phyloP scores from a whole-genome alignment of 257 asterid genomes.

The Orobanche coerulescens region DNA sequence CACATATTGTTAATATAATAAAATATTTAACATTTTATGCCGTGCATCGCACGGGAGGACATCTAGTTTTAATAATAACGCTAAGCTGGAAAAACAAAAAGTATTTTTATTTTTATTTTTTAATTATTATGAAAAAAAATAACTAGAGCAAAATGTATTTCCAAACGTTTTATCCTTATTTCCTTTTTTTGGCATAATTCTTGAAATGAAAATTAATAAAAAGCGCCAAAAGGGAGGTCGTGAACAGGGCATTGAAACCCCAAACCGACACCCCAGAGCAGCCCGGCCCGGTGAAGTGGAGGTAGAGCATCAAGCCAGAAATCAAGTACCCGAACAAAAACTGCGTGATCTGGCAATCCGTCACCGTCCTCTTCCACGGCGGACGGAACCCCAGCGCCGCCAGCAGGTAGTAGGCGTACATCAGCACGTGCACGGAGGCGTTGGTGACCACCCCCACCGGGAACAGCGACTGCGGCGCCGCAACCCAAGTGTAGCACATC shows the following conservation, averaged over 20 bases:
- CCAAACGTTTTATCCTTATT: no score
- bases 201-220: constrained; percentile 48
- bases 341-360: constrained; percentile 57
- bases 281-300: constrained; percentile 49
- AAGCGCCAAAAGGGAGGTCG: constrained; percentile 49
- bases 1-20: no score
- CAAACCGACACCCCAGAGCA: constrained; percentile 54
- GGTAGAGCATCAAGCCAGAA: constrained; percentile 44
- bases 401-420: constrained; percentile 60
- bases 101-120: no score
- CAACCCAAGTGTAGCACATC: constrained; percentile 55
- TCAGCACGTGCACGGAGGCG: constrained; percentile 57
- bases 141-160: no score
- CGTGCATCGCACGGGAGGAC: no score
- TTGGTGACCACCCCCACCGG: constrained; percentile 58
- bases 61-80: no score
- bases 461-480: constrained; percentile 45
- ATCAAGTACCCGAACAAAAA: constrained; percentile 43
- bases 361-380: constrained; percentile 62
- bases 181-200: constrained; percentile 37
- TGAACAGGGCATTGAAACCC: constrained; percentile 47
- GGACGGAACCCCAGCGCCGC: constrained; percentile 51
- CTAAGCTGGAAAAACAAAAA: no score
- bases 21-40: no score
- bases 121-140: no score